Conservation (phyloP, 192 early-diverging fungal species). For the Coemansia sp. region DNA sequence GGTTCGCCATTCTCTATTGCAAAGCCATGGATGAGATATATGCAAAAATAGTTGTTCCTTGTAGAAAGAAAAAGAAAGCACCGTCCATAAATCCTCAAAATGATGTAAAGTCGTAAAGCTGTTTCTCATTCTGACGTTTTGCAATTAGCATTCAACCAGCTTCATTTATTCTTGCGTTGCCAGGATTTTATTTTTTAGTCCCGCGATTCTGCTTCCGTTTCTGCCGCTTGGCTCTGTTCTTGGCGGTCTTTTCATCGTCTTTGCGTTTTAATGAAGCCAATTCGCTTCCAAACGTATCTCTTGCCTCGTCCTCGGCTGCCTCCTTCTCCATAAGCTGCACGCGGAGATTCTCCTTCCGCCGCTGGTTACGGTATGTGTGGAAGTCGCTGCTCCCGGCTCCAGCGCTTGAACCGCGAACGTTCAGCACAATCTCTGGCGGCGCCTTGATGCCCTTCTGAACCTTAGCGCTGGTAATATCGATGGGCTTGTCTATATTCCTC, state of each 20-base stretch:
- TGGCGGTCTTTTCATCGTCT: slow-evolving; percentile 86
- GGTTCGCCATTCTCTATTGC: too few species aligned
- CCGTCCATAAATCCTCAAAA: too few species aligned
- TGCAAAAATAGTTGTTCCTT: too few species aligned
- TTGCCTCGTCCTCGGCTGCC: slow-evolving; percentile 57
- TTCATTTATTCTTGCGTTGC: background rate
- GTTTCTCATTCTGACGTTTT: background rate
- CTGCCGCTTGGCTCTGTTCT: slow-evolving; percentile 82
- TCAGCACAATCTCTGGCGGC: slow-evolving; percentile 86
- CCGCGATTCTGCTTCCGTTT: slow-evolving; percentile 62
- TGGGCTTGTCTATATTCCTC: slow-evolving; percentile 77
- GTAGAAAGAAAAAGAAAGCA: too few species aligned
- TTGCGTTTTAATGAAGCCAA: slow-evolving; percentile 61
- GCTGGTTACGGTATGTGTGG: slow-evolving; percentile 85
- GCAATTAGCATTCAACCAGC: background rate
- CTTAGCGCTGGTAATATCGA: slow-evolving; percentile 65
- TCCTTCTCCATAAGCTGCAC: slow-evolving; percentile 73
- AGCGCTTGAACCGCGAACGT: slow-evolving; percentile 88
- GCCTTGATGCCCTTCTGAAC: slow-evolving; percentile 52
- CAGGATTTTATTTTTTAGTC: background rate
- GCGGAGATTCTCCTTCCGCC: slow-evolving; percentile 83
- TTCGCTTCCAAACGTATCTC: slow-evolving; percentile 62
- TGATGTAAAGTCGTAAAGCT: too few species aligned
- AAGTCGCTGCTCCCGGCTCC: slow-evolving; percentile 97
- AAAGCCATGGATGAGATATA: too few species aligned